Evolutionary conservation across 805 yeast species (phyloP), one percentile per base, ranked within the genome.

Genomic region (Candida hungchunana): DNA sequence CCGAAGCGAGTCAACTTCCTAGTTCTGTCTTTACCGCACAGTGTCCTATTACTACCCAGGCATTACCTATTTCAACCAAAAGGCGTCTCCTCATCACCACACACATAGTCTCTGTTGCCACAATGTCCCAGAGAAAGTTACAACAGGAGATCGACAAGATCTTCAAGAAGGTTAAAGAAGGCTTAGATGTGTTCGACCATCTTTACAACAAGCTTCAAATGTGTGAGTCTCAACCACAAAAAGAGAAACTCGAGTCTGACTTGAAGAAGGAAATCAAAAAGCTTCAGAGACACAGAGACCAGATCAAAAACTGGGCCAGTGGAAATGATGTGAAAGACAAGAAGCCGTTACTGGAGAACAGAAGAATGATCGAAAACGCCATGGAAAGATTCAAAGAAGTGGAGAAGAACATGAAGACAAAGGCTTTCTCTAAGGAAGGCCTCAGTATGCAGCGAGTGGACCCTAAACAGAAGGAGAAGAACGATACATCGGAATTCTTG

Each of bases 381-480:
- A 90, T 90, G 98, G 98, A 90, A 61, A 75, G 88, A 51, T 93
- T 90, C 64, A 93, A 93, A 59, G 90, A 87, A 37, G 86, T 90
- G 49, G 98, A 90, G 62, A 86, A 88, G 63, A 77, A 82, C 45
- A 82, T 86, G 75, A 90, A 90, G 64, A 87, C 94, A 25, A 90
- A 90, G 60, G 96, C 95, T 34, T 90, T 85, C 58, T 79, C 93
- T 21, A 87, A 86, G 55, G 97, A 93, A 60, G 97, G 97, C 1
- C 69, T 90, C 44, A 86, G 83, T 33, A 76, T 77, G 56, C 77
- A 80, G 42, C 71, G 71, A 39, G 66, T 75, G 42, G 93, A 85
- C 56, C 93, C 95, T 9, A 81, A 77, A 44, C 90, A 85, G 56
- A 75, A 77, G 54, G 88, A 84, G 60, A 84, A 82, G 55, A 73